A percentile compares a stretch with the other conserved stretches of the same genome.
Conservation (phyloP, 257 asterid genomes). For the Nicotiana tabacum region DNA sequence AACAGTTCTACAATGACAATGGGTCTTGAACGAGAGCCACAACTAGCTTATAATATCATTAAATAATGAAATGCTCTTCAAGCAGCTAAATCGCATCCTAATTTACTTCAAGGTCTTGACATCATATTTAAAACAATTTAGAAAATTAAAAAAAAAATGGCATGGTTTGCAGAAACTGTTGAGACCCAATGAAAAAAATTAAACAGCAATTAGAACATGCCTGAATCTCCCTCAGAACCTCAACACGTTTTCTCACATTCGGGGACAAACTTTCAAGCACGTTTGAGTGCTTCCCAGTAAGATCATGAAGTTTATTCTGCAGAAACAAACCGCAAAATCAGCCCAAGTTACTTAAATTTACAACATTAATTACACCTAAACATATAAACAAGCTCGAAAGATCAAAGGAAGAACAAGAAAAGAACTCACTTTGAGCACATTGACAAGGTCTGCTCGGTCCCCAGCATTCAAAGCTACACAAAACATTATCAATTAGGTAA, state of each 20-base stretch:
- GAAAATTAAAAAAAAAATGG: not conserved
- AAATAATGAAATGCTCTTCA: not conserved
- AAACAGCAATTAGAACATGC: not conserved
- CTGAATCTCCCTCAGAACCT: conserved; percentile 52
- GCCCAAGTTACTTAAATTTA: not conserved
- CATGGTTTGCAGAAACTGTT: not conserved
- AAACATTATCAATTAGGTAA: conserved; percentile 10
- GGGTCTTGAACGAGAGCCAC: not conserved
- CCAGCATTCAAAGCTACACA: conserved; percentile 57
- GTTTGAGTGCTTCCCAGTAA: conserved; percentile 50
- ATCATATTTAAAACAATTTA: not conserved
- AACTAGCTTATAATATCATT: no score
- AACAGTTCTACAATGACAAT: not conserved
- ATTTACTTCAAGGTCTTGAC: not conserved
- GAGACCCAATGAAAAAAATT: not conserved
- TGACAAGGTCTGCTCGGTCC: conserved; percentile 59
- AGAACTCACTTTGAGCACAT: conserved; percentile 55
- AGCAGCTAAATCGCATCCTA: not conserved
- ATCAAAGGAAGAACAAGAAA: not conserved
- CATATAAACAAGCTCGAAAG: not conserved
- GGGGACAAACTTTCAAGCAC: conserved; percentile 48
- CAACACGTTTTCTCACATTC: conserved; percentile 52
- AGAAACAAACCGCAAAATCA: not conserved
- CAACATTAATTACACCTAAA: not conserved
- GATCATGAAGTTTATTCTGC: conserved; percentile 60